Evolutionary conservation across 116 monocot genomes (phyloP).

Genomic region (Dioscorea cayenensis): DNA sequence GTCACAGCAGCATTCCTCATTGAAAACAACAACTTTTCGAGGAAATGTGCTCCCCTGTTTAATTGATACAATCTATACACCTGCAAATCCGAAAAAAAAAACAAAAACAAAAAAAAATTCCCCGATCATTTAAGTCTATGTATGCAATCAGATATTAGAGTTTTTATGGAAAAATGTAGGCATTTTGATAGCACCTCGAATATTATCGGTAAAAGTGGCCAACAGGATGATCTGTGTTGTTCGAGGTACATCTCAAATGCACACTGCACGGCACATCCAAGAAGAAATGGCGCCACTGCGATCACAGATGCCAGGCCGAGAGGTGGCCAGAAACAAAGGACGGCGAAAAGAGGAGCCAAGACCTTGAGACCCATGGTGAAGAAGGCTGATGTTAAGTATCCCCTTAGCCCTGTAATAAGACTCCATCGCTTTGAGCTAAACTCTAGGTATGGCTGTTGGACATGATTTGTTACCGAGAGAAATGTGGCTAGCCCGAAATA

Average conservation of each 20-base stretch:
- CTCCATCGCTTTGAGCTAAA: conserved; percentile 61
- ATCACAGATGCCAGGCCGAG: conserved; percentile 48
- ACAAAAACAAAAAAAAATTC: neutral
- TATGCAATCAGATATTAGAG: neutral
- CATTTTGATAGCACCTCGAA: conserved; percentile 46
- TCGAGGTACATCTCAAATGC: conserved; percentile 42
- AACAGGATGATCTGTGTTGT: conserved; percentile 33
- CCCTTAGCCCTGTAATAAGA: conserved; percentile 62
- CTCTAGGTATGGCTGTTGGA: conserved; percentile 66
- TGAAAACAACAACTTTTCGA: conserved; percentile 51
- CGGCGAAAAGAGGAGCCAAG: conserved; percentile 49
- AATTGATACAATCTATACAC: conserved; percentile 76
- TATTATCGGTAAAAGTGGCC: conserved; percentile 68
- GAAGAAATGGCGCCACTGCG: conserved; percentile 55
- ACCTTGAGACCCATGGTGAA: conserved; percentile 80
- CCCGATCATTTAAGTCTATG: neutral
- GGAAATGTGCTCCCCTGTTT: conserved; percentile 58
- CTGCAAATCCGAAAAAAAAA: conserved; percentile 17
- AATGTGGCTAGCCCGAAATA: conserved; percentile 58
- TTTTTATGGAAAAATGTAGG: neutral
- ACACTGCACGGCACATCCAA: conserved; percentile 61
- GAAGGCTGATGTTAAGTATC: conserved; percentile 61
- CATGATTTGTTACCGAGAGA: conserved; percentile 31
- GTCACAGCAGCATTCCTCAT: conserved; percentile 23
- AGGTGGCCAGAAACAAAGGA: conserved; percentile 50